Base-by-base conservation (phyloP, 2,329 filamentous ascomycete species). In the Cadophora sp. region DNA sequence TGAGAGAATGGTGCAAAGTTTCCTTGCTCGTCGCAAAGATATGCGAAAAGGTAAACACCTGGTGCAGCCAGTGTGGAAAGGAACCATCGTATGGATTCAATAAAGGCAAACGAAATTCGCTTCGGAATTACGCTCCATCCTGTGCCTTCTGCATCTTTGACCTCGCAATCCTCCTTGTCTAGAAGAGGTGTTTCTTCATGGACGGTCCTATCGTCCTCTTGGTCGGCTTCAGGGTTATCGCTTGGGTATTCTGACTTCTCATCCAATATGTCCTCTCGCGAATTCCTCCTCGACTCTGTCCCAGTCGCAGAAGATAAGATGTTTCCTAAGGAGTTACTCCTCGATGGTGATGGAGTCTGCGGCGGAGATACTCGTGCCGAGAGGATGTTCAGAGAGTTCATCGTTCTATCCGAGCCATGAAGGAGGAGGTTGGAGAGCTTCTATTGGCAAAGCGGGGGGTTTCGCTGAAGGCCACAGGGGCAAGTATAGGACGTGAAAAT, bases 301-400 rank as follows among this genome's bases (percentile, higher is more conserved):
- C 64, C 68, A 47, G 68, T 64, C 30, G 68, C 63, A 55, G 73
- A 71, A 50, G 71, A 66, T 14, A 76, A 65, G 39, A 75, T 71
- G 65, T 76, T 84, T 73, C 82, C 82, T 74, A 88, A 81, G 33
- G 87, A 89, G 78, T 88, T 89, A 69, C 86, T 85, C 78, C 87
- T 84, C 66, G 87, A 84, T 64, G 86, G 83, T 53, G 79, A 77
- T 41, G 86, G 83, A 73, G 83, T 87, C 67, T 86, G 81, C 64
- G 87, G 79, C 72, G 87, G 86, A 74, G 88, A 89, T 79, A 94
- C 92, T 82, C 91, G 90, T 79, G 92, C 89, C 77, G 93, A 96
- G 79, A 97, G 88, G 80, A 97, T 93, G 83, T 96, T 97, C 84
- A 97, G 85, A 76, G 94, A 97, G 89, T 97, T 97, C 95, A 97